Evolutionary conservation across 116 monocot genomes (phyloP).

Genomic region (Phalaenopsis hybrid): DNA sequence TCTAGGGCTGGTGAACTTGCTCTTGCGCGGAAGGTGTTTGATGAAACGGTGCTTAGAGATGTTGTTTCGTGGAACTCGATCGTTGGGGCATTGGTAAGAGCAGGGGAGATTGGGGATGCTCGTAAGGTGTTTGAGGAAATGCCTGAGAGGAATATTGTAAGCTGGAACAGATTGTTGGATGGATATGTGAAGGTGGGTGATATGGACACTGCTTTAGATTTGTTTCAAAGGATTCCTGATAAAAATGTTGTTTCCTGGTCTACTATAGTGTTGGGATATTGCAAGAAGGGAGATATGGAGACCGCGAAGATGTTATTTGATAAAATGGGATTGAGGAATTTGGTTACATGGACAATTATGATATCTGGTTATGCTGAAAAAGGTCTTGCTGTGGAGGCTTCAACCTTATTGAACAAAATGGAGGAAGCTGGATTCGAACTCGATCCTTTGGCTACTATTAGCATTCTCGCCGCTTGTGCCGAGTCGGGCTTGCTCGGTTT

Average conservation of each 20-base stretch:
- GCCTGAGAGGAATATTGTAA: constrained; percentile 52
- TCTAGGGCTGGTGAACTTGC: constrained; percentile 22
- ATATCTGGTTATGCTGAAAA: constrained; percentile 63
- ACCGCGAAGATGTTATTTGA: constrained; percentile 72
- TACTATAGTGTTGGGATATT: constrained; percentile 51
- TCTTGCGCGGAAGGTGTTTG: constrained; percentile 42
- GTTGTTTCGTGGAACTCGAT: constrained; percentile 71
- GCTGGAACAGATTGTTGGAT: constrained; percentile 68
- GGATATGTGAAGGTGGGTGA: constrained; percentile 54
- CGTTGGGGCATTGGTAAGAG: constrained; percentile 42
- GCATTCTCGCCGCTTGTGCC: constrained; percentile 61
- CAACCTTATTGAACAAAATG: constrained; percentile 46
- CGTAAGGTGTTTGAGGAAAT: constrained; percentile 62
- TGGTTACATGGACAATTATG: constrained; percentile 83
- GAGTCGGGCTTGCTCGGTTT: constrained; percentile 59
- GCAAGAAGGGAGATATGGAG: constrained; percentile 59
- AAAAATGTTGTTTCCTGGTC: constrained; percentile 86
- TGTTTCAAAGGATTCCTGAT: constrained; percentile 53
- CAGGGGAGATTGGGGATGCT: constrained; percentile 34
- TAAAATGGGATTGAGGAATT: constrained; percentile 61
- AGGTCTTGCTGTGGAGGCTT: constrained; percentile 46
- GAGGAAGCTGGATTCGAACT: constrained; percentile 31
- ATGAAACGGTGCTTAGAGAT: constrained; percentile 44
- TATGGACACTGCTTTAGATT: constrained; percentile 46
- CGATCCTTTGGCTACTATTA: constrained; percentile 41